Percentiles rank a stretch among this genome's conserved stretches.
These are phyloP conservation scores for Amaranthus tricolor DNA, from an alignment of 179 eudicot species.

Conservation along the genomic window DNA sequence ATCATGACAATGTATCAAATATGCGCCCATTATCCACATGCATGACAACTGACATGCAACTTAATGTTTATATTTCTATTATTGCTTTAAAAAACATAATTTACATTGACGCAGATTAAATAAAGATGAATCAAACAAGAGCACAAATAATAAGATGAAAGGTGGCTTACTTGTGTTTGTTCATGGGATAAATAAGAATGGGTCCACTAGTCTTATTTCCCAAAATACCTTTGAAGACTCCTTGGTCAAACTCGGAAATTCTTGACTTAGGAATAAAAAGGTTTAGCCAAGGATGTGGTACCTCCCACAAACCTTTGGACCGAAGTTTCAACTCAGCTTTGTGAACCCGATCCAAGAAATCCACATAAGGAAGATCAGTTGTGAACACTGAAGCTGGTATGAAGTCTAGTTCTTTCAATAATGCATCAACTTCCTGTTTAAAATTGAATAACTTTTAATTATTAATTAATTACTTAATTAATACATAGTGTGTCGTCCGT, in stretches of 20 bases:
- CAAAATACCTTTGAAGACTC: conserved; percentile 86
- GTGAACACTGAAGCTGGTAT: conserved; percentile 71
- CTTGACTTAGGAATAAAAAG: conserved; percentile 78
- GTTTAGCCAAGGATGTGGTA: conserved; percentile 97
- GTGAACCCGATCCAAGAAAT: conserved; percentile 96
- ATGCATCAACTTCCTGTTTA: conserved; percentile 65
- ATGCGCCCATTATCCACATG: background rate
- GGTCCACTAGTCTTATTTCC: conserved; percentile 88
- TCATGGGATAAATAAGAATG: conserved; percentile 92
- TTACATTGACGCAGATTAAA: too few species aligned
- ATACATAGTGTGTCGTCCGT: background rate
- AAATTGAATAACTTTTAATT: background rate
- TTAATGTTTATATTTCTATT: background rate
- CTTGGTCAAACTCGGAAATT: conserved; percentile 67
- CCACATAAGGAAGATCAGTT: conserved; percentile 77
- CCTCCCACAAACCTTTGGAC: conserved; percentile 85
- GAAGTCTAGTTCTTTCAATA: conserved; percentile 52
- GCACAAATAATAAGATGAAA: background rate
- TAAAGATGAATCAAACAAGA: too few species aligned
- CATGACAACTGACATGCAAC: conserved; percentile 12
- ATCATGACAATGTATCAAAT: background rate
- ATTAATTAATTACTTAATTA: background rate
- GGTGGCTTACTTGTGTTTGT: conserved; percentile 74
- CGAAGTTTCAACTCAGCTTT: conserved; percentile 89
- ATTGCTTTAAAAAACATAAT: conserved; percentile 1